These are phyloP conservation scores for Scheffersomyces quercinus DNA, from an alignment of 1,139 yeast genomes.

Conservation along the genomic window DNA sequence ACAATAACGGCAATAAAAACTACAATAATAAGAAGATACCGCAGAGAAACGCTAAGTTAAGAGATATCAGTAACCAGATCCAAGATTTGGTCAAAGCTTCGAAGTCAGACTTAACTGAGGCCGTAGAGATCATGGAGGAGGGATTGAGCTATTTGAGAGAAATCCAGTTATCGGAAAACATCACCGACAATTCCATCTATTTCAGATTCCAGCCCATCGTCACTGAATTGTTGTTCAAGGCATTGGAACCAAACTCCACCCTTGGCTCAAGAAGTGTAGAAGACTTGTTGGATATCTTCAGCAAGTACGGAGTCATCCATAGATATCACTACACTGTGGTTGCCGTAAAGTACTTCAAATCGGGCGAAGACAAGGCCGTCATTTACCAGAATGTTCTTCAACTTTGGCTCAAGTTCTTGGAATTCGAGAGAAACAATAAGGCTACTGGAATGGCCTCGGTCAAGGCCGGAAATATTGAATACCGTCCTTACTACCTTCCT, in stretches of 20 bases:
- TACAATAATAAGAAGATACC: constrained; percentile 3
- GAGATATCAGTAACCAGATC: constrained; percentile 38
- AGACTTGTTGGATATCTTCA: constrained; percentile 29
- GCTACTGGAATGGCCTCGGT: constrained; percentile 7
- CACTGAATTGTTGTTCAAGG: constrained; percentile 22
- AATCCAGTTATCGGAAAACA: constrained; percentile 34
- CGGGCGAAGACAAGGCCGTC: constrained; percentile 11
- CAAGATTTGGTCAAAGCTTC: constrained; percentile 22
- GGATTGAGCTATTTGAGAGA: constrained; percentile 43
- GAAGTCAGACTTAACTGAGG: constrained; percentile 25
- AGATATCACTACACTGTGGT: constrained; percentile 30
- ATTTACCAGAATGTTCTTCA: constrained; percentile 27
- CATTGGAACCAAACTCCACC: constrained; percentile 14
- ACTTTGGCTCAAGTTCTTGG: constrained; percentile 38
- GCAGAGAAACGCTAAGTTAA: constrained; percentile 25
- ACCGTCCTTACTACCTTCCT: constrained; percentile 16
- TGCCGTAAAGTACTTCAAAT: constrained; percentile 22
- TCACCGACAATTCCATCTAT: constrained; percentile 26
- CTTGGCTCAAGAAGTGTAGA: constrained; percentile 17
- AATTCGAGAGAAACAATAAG: constrained; percentile 17
- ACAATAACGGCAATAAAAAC: background rate
- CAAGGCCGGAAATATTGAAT: constrained; percentile 8
- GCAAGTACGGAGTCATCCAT: constrained; percentile 32
- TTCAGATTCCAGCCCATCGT: constrained; percentile 29
- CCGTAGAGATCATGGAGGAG: constrained; percentile 43